Conservation (phyloP, 306 rosid genomes). For the Rosa rugosa region DNA sequence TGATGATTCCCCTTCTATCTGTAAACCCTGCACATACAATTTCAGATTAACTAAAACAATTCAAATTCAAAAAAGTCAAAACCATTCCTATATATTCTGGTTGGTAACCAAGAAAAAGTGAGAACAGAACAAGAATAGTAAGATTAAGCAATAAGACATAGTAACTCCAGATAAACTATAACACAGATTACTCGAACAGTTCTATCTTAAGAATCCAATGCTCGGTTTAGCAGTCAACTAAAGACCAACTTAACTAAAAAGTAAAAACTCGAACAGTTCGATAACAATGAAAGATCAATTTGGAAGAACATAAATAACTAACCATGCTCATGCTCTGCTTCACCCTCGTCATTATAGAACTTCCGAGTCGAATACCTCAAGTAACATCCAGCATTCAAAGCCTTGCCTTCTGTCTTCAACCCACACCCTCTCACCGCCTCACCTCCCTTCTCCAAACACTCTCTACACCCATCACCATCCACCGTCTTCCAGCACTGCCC, state of each 20-base stretch:
- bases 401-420: slow-evolving; percentile 65
- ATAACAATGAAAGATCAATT: not conserved
- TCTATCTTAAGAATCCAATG: too few relatives aligned
- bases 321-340: slow-evolving; percentile 31
- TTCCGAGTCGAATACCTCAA: slow-evolving; percentile 68
- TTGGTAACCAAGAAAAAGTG: too few relatives aligned
- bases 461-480: slow-evolving; percentile 42
- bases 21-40: slow-evolving; percentile 38
- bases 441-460: slow-evolving; percentile 61
- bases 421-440: slow-evolving; percentile 39
- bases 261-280: not conserved
- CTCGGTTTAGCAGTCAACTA: too few relatives aligned
- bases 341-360: slow-evolving; percentile 39
- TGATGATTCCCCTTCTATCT: slow-evolving; percentile 35
- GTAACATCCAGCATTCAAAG: slow-evolving; percentile 80
- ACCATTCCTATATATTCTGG: too few relatives aligned
- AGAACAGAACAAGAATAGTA: too few relatives aligned
- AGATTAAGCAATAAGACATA: too few relatives aligned
- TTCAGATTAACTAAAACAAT: not conserved
- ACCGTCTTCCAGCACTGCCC: slow-evolving; percentile 84
- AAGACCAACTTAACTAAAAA: too few relatives aligned
- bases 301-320: not conserved
- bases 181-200: too few relatives aligned
- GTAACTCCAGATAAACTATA: too few relatives aligned
- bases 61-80: too few relatives aligned